Evolutionary conservation across 371 early-diverging fungal species (phyloP).

Genomic region (Mucor circinelloides): DNA sequence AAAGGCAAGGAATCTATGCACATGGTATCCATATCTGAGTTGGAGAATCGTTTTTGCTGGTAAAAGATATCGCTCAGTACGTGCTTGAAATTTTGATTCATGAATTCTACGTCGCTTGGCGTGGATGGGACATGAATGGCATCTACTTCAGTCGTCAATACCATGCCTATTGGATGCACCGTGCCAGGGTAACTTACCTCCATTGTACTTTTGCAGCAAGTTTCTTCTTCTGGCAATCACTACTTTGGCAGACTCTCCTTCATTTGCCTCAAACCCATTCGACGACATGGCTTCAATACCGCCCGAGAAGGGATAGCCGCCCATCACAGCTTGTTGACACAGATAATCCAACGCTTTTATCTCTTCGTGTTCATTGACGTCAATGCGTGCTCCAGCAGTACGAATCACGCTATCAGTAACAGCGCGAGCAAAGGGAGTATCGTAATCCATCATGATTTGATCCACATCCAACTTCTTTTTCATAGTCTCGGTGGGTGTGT

Average conservation of each 20-base stretch:
- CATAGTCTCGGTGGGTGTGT: not conserved
- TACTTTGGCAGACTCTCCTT: conserved; percentile 53
- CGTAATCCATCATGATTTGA: conserved; percentile 27
- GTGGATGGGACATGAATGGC: conserved; percentile 46
- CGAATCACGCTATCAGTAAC: conserved; percentile 12
- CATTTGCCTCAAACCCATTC: conserved; percentile 48
- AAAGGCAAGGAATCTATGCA: conserved; percentile 32
- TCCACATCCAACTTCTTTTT: not conserved
- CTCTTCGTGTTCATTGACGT: conserved; percentile 4
- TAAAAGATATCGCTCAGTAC: conserved; percentile 48
- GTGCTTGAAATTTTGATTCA: conserved; percentile 48
- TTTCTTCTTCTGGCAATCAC: conserved; percentile 51
- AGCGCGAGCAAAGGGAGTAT: conserved; percentile 33
- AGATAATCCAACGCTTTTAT: conserved; percentile 29
- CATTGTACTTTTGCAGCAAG: conserved; percentile 44
- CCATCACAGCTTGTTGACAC: conserved; percentile 51
- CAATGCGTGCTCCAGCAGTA: not conserved
- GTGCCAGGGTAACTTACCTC: conserved; percentile 21
- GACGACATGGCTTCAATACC: conserved; percentile 45
- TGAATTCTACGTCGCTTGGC: conserved; percentile 36
- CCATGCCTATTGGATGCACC: too few relatives aligned
- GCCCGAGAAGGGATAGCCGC: conserved; percentile 56
- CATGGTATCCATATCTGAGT: conserved; percentile 29
- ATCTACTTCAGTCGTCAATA: conserved; percentile 37
- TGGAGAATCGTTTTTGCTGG: conserved; percentile 15